phyloP scores from a whole-genome alignment of 371 early-diverging fungal genomes.

The Lichtheimia hyalospora region DNA sequence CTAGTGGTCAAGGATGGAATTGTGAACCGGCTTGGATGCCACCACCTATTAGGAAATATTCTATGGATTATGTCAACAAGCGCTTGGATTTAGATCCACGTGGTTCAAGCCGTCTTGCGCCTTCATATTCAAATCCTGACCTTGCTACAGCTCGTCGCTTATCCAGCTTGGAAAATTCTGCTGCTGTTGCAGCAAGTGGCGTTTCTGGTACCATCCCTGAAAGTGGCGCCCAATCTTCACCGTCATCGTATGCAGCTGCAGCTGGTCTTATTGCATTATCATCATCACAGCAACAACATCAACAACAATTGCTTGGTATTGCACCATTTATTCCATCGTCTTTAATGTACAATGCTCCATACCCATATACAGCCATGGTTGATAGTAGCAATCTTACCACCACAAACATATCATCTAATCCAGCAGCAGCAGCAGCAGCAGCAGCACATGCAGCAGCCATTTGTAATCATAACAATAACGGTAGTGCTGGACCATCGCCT shows the following conservation, averaged over 20 bases:
- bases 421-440: constrained; percentile 1
- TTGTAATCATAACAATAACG: constrained; percentile 1
- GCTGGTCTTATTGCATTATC: not conserved
- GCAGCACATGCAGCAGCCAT: constrained; percentile 12
- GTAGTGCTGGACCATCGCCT: constrained; percentile 3
- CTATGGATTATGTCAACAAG: constrained; percentile 30
- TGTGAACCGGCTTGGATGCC: too few relatives aligned
- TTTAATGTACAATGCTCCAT: not conserved
- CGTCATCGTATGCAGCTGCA: not conserved
- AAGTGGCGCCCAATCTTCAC: constrained; percentile 2
- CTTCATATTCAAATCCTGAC: constrained; percentile 46
- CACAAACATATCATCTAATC: not conserved
- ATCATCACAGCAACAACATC: not conserved
- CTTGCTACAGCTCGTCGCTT: constrained; percentile 30
- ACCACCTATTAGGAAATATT: constrained; percentile 23
- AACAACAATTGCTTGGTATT: not conserved
- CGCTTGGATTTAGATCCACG: constrained; percentile 21
- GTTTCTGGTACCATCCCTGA: not conserved
- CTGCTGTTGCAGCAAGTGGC: not conserved
- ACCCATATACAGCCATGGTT: not conserved
- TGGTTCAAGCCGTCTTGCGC: constrained; percentile 24
- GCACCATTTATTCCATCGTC: not conserved
- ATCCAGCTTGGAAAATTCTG: constrained; percentile 23
- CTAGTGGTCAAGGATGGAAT: too few relatives aligned
- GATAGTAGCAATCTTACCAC: not conserved